A percentile compares a stretch with the other conserved stretches of the same genome.
These are phyloP conservation scores for Sphagnum magellanicum DNA, from an alignment of 228 moss, liverwort and hornwort genomes.

Conservation along the genomic window DNA sequence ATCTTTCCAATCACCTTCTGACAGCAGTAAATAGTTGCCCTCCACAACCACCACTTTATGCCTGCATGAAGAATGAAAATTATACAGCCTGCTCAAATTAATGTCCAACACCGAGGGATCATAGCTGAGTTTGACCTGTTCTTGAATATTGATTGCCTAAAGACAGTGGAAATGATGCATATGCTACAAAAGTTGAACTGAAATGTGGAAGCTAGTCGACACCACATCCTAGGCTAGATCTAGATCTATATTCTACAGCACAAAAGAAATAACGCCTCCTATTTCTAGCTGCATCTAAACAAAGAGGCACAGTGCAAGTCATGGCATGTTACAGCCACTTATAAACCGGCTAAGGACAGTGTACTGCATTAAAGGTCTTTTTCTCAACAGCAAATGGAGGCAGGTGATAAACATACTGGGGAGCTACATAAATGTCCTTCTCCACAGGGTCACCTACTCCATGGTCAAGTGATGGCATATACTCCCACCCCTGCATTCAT, in stretches of 20 bases:
- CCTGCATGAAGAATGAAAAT: slow-evolving; percentile 15
- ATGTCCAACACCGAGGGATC: too few species aligned
- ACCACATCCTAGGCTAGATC: too few species aligned
- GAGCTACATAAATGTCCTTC: slow-evolving; percentile 73
- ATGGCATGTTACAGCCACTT: neutral
- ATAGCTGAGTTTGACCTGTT: too few species aligned
- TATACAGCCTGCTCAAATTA: too few species aligned
- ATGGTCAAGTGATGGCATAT: slow-evolving; percentile 92
- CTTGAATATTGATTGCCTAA: too few species aligned
- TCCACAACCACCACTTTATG: slow-evolving; percentile 92
- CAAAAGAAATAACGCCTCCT: too few species aligned
- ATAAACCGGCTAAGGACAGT: neutral
- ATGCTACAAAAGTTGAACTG: too few species aligned
- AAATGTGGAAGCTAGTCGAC: too few species aligned
- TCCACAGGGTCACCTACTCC: slow-evolving; percentile 95
- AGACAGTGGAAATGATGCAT: too few species aligned
- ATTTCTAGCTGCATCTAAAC: neutral
- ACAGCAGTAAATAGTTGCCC: slow-evolving; percentile 94
- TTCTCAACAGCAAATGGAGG: neutral
- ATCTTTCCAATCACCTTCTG: slow-evolving; percentile 71
- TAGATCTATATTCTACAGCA: too few species aligned
- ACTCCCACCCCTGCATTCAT: slow-evolving; percentile 54
- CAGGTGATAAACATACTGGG: slow-evolving; percentile 24
- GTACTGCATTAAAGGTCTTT: neutral
- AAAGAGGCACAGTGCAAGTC: neutral